Base-by-base conservation (phyloP, 768 basidiomycete genomes). In the Boletus barrowsii region DNA sequence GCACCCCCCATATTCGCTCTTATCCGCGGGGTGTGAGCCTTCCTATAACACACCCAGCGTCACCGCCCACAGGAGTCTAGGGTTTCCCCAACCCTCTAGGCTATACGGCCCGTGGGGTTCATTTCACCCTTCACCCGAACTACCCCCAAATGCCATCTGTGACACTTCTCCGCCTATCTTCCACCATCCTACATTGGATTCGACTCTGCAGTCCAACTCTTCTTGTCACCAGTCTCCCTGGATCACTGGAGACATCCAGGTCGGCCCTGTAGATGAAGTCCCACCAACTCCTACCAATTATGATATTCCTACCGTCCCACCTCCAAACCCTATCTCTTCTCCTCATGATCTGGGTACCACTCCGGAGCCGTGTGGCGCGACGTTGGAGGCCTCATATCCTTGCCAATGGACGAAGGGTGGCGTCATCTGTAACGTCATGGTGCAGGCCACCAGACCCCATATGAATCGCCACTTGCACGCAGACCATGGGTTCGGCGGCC, bases 381-480 rank as follows among this genome's bases (percentile, higher is more conserved):
- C 30, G 14, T 37, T 41, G 20, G 44, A 56, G 18, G 48, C 47
- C 24, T 58, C 44, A 17, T 46, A 53, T 44, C 63, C 60, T 36
- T 68, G 65, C 41, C 51, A 42, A 29, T 66, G 65, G 66, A 54
- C 47, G 41, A 48, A 60, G 47, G 40, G 26, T 41, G 58, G 51
- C 26, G 22, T 42, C 13, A 13, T 18, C 37, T 66, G 65, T 41
- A 55, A 55, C 11, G 37, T 47, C 33, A 51, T 49, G 58, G 66
- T 66, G 24, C 54, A 51, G 40, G 65, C 60, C 36, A 65, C 57
- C 4, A 65, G 65, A 52, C 53, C 63, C 13, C 42, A 58, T 6
- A 55, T 66, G 63, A 66, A 68, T 51, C 65, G 66, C 17, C 65
- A 66, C 49, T 41, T 68, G 44, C 65, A 66, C 33, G 41, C 56